Base-by-base conservation (phyloP, 805 yeast genomes). In the Starmerella vaccinii region DNA sequence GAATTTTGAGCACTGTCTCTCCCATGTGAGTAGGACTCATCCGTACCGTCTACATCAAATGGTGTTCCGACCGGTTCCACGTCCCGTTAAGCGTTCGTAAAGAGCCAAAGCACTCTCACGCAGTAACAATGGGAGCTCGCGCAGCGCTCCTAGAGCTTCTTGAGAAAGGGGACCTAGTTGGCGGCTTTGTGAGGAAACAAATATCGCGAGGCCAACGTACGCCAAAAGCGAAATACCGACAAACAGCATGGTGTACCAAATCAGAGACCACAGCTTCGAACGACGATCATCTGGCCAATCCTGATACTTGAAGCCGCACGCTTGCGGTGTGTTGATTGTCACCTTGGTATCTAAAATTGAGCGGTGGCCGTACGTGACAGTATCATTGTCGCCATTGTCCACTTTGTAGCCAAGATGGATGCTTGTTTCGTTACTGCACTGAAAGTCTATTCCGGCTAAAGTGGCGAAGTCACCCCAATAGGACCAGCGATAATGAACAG, bases 31-130 rank as follows among this genome's bases (percentile, higher is more conserved):
- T n/a, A n/a, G n/a, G n/a, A n/a, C 32, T 27, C 13, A 27, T 9
- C 32, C 32, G 32, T 27, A 27, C 13, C 13, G 13, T 27, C 35
- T 32, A n/a, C 10, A 13, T 32, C 27, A 41, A 16, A 41, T n/a
- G 1, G 23, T 27, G 24, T 41, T 41, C 34, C 45, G 45, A 4
- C 45, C 45, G n/a, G 34, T 27, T 16, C 45, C 45, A 12, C 24
- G 32, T 9, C 45, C 45, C 2, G 45, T 27, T 6, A 26, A n/a
- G 1, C 45, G 45, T 23, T 41, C 45, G 7, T 41, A 41, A 5
- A 41, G 13, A 6, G 12, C 15, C 21, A 26, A 6, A 15, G 16
- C 33, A 9, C n/a, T 18, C 18, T 19, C 45, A 5, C 34, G 23
- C 6, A 41, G 26, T 4, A 41, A n/a, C 7, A 13, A 24, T 24